Conservation (phyloP, 23 red algal genomes). For the Pyropia haitanensis region DNA sequence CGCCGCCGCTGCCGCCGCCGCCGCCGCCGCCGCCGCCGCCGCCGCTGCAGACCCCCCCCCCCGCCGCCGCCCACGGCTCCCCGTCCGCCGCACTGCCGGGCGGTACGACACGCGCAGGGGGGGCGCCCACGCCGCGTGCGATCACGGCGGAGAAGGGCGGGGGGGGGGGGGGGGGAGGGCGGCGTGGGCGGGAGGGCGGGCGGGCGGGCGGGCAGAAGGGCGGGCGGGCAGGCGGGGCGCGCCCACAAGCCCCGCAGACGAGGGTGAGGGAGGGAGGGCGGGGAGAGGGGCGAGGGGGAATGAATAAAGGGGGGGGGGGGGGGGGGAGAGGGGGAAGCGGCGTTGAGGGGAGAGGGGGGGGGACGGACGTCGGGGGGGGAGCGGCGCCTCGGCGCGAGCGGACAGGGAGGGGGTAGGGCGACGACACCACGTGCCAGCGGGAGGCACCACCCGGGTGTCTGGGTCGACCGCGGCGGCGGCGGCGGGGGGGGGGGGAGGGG, state of each 20-base stretch:
- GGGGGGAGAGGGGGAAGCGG: neutral
- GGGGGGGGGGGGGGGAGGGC: too few species aligned
- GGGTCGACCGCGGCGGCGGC: neutral
- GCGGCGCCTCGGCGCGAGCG: neutral
- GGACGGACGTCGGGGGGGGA: neutral
- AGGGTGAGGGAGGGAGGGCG: neutral
- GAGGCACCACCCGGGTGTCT: neutral
- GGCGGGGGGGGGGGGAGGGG: neutral
- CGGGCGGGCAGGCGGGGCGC: neutral
- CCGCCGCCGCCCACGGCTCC: too few species aligned
- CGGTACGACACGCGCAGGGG: too few species aligned
- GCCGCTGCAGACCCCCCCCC: too few species aligned
- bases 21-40: too few species aligned
- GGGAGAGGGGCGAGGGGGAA: neutral
- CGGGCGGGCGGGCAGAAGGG: neutral
- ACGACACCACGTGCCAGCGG: neutral
- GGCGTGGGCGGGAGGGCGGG: too few species aligned
- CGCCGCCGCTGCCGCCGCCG: too few species aligned
- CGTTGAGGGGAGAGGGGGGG: neutral
- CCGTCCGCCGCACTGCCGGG: too few species aligned
- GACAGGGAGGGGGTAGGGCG: neutral
- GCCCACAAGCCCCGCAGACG: neutral
- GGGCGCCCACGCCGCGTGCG: too few species aligned
- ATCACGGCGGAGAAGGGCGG: too few species aligned
- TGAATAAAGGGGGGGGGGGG: neutral